Percentiles rank a stretch among this genome's conserved stretches.
phyloP scores from a whole-genome alignment of 2,329 filamentous ascomycete genomes.

The Thyridium curvatum region DNA sequence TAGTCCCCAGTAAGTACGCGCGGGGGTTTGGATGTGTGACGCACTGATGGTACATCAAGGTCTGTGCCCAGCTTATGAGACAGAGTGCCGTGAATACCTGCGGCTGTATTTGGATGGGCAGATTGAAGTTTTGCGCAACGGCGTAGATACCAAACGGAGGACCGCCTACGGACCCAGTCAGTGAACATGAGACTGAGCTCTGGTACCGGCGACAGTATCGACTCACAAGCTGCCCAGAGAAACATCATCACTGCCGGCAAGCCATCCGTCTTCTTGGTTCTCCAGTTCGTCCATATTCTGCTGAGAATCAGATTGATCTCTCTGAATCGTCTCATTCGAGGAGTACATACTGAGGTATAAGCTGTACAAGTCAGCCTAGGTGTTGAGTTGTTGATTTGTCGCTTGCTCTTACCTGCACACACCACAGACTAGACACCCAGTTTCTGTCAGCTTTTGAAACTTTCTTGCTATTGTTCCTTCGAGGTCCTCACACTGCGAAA shows the following conservation, averaged over 20 bases:
- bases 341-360: constrained; percentile 20
- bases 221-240: constrained; percentile 51
- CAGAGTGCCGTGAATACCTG: constrained; percentile 32
- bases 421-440: constrained; percentile 25
- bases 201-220: too few species aligned
- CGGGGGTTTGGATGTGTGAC: not conserved
- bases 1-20: not conserved
- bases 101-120: constrained; percentile 35
- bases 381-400: not conserved
- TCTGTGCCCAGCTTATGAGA: constrained; percentile 30
- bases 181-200: not conserved
- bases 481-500: constrained; percentile 7
- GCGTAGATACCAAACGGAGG: constrained; percentile 33
- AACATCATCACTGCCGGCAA: constrained; percentile 56
- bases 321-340: not conserved
- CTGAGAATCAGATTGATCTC: not conserved
- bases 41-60: constrained; percentile 24
- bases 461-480: too few species aligned
- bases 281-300: constrained; percentile 56
- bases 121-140: constrained; percentile 33
- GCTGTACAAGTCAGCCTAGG: constrained; percentile 8
- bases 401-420: constrained; percentile 25
- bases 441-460: constrained; percentile 2
- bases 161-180: constrained; percentile 21
- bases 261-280: constrained; percentile 53